Base-by-base conservation (phyloP, 1,284 basidiomycete genomes). In the Retiboletus flavoniger region DNA sequence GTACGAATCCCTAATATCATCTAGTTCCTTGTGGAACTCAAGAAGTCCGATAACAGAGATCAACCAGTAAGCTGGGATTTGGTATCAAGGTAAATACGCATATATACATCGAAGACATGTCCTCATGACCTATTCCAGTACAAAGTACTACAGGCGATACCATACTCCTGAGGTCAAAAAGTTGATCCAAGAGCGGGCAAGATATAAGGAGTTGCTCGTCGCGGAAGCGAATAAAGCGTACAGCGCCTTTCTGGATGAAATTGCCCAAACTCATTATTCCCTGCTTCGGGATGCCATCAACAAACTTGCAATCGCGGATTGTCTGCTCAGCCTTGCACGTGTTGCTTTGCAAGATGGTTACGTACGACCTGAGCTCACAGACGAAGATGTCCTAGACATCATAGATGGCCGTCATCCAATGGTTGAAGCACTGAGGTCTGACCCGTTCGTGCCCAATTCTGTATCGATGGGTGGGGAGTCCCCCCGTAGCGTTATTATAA, bases 61-160 rank as follows among this genome's bases (percentile, higher is more conserved):
- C 83, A 93, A 3, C 96, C 96, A 0, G 79, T 81, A 7, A 80
- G 82, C 53, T 99, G 95, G 95, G 75, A 84, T 44, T 75, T 90
- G 36, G 78, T 95, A 47, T 91, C 85, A 35, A 85, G 83, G 90
- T 91, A 63, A 57, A 68, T 39, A 38, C 50, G 0, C 7, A 21
- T 32, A 38, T 43, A 32, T 26, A 21, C 50, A 19, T 19, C 34
- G 38, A 47, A 54, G 34, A 21, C 39, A 11, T 47, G 45, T 61
- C 31, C 54, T 58, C 36, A 51, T 59, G n/a, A 3, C 57, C 47
- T 43, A 38, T 52, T 50, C 40, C 56, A 92, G 89, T 41, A 98
- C 95, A 1, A 95, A 88, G 70, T 74, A 74, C 17, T 74, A 80
- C 26, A 82, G 85, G 44, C 81, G 96, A n/a, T 98, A 91, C 69